Base-by-base conservation (phyloP, 257 asterid species). In the Solanum stenotomum region DNA sequence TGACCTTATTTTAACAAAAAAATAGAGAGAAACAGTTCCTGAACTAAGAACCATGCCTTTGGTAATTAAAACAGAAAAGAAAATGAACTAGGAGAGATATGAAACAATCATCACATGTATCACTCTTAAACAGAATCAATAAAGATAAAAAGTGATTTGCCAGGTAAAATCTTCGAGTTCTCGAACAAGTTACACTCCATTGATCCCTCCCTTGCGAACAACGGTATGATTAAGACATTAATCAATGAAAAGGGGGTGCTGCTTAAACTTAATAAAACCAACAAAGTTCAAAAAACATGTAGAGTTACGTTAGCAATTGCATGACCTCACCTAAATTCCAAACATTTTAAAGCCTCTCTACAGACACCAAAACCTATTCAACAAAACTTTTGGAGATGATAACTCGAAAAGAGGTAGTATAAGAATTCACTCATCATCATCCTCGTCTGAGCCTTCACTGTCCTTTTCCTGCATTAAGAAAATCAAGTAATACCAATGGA, bases 371-470 rank as follows among this genome's bases (percentile, higher is more conserved):
- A 22, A 22, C 82, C 82, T 75, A 75, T 35, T 75, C 52, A 75
- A 75, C 82, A 35, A 75, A 75, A 75, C 52, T 35, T 67, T 75
- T 10, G 82, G 1, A 75, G 82, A 22, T 22, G 31, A 22, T 22
- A 75, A 35, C 82, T 75, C 18, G 38, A 5, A 75, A 75, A 75
- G 52, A 75, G 49, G 18, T 11, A 56, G 49, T 35, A 10, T 10
- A 75, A 22, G 31, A 35, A 3, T 37, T 75, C 82, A 75, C 56
- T 92, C 92, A 25, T 86, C 93, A 1, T 90, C 93, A n/a, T 93
- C 93, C 1, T 90, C 94, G 0, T 91, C 98, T 3, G 94, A 89
- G 37, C 77, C 95, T 82, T 92, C 95, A 77, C 93, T 90, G 76
- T 88, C 96, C 87, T 93, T 93, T 40, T 84, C 95, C 98, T 95